Percentiles rank a stretch among this genome's conserved stretches.
Conservation (phyloP, 306 rosid genomes). For the Casuarina equisetifolia region DNA sequence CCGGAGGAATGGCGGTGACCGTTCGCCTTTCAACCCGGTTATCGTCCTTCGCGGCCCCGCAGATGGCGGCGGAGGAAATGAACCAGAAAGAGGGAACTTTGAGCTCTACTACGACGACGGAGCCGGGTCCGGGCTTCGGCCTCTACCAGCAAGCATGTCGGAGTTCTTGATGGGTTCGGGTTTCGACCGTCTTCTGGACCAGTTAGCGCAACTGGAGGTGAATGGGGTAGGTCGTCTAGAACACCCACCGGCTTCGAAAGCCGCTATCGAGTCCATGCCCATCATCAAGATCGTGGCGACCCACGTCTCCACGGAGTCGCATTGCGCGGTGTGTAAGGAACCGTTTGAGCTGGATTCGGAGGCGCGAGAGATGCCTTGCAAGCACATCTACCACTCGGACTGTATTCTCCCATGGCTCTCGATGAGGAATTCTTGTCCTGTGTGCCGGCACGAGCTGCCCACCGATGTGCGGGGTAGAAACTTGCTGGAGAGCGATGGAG, state of each 20-base stretch:
- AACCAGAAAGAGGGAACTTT: conserved; percentile 47
- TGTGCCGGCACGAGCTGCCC: conserved; percentile 67
- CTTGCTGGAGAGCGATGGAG: conserved; percentile 33
- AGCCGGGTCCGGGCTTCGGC: conserved; percentile 57
- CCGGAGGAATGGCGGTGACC: conserved; percentile 47
- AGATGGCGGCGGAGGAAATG: conserved; percentile 32
- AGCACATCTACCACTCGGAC: conserved; percentile 66
- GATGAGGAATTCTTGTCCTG: conserved; percentile 70
- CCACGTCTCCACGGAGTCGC: conserved; percentile 53
- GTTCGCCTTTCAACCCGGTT: conserved; percentile 62
- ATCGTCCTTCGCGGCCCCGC: conserved; percentile 58
- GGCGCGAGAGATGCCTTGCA: conserved; percentile 78
- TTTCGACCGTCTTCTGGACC: conserved; percentile 62
- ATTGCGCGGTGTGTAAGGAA: conserved; percentile 68
- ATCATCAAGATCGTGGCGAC: conserved; percentile 45
- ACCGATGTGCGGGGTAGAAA: conserved; percentile 45
- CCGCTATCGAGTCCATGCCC: conserved; percentile 71
- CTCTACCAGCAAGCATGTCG: conserved; percentile 52
- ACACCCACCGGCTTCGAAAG: conserved; percentile 64
- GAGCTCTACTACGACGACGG: conserved; percentile 70
- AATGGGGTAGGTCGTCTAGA: conserved; percentile 41
- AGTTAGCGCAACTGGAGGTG: conserved; percentile 51
- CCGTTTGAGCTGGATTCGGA: conserved; percentile 52
- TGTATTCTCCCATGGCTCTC: conserved; percentile 77
- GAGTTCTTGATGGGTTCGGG: conserved; percentile 70